phyloP scores from a whole-genome alignment of 352 stramenopile species.

The Globisporangium perplexum region DNA sequence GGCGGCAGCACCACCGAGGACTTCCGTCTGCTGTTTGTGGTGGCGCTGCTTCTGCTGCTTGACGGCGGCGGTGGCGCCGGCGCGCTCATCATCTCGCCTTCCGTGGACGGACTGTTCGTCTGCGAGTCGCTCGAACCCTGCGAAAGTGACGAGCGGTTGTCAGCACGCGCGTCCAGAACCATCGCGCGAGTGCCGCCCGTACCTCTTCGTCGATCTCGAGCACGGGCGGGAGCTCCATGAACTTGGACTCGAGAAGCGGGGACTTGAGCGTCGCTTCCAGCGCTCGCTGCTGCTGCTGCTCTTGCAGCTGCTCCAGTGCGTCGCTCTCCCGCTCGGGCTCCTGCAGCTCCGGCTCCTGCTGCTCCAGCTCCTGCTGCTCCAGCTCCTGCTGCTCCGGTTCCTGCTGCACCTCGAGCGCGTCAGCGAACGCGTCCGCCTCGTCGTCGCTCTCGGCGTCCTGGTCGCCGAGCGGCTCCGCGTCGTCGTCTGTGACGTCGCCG shows the following conservation, averaged over 20 bases:
- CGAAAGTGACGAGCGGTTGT: background rate
- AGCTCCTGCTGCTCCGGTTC: conserved; percentile 15
- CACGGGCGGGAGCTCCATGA: conserved; percentile 36
- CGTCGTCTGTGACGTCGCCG: background rate
- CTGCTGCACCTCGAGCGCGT: conserved; percentile 12
- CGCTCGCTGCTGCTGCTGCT: conserved; percentile 7
- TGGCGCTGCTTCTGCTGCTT: background rate
- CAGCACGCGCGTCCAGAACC: background rate
- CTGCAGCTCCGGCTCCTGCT: conserved; percentile 21
- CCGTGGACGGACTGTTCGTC: conserved; percentile 11
- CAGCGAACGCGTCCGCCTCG: conserved; percentile 13
- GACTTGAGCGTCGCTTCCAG: conserved; percentile 16
- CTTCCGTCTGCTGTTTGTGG: background rate
- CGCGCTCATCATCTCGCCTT: conserved; percentile 1
- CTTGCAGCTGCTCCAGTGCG: conserved; percentile 1
- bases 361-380: conserved; percentile 8
- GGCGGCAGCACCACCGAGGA: background rate
- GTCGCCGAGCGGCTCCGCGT: background rate
- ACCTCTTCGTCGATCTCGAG: conserved; percentile 48
- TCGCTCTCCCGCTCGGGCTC: conserved; percentile 15
- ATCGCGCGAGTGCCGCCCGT: no score
- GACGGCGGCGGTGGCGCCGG: background rate
- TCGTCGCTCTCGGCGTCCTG: conserved; percentile 1
- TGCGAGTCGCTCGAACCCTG: conserved; percentile 19
- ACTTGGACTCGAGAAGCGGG: conserved; percentile 25